Evolutionary conservation across 176 grass and related monocot genomes (phyloP), one percentile per base, ranked within the genome.

Genomic region (Paspalum vaginatum): DNA sequence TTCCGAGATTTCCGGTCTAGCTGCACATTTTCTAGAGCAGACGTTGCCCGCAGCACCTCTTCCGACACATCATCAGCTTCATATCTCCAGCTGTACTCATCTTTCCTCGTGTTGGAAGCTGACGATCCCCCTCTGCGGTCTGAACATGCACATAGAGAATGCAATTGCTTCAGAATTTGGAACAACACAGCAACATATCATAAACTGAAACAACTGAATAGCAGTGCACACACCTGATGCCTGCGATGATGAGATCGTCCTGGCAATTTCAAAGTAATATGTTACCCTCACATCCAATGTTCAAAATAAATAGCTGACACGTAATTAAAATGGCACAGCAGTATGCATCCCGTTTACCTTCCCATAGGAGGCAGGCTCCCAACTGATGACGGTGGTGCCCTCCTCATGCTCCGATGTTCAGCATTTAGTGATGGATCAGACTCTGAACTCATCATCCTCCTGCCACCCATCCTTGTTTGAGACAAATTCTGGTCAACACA

Each of bases 31-130:
- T 94, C 92, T n/a, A 98, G 56, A 80, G 89, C 88, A 74, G 79
- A 84, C 21, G 92, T 85, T 74, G 92, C 79, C 13, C 74, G 91
- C 69, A 94, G 79, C 57, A 98, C 90, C 79, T 98, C 90, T 32
- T 98, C 95, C 15, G 92, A 87, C 11, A 93, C 75, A 48, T 93
- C 92, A 69, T 98, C 92, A 9, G 84, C 85, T 49, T 94, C 92
- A 18, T 94, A 98, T 84, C 86, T 86, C 95, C 92, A 95, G 59
- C 74, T 94, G 75, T 98, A 95, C 43, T 95, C 95, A 70, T 94
- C 95, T 68, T 98, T 98, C 76, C 95, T 84, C 15, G 38, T 66
- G 72, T 51, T 83, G 13, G 88, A 79, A 22, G 53, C 70, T 12
- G 83, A 91, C 47, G 83, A 91, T 7, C 90, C 90, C 24, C 75